Evolutionary conservation across 192 early-diverging fungal genomes (phyloP), one percentile per base, ranked within the genome.

Genomic region (Hyaloraphidium curvatum): DNA sequence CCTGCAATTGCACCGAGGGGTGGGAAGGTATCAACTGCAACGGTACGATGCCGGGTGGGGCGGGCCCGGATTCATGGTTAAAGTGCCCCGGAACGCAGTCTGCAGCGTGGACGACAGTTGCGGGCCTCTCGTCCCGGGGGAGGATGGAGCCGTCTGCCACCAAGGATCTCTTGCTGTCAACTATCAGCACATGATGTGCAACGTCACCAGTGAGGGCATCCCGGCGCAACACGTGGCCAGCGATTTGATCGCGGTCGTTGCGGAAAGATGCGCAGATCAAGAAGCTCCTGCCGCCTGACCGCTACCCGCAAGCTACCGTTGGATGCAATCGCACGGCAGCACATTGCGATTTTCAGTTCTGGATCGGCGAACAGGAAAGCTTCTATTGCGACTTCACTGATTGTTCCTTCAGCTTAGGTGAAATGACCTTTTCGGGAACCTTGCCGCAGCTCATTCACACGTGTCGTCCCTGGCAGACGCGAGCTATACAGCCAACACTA

Each of bases 21-120:
- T 94, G 90, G 90, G 78, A 75, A 31, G 90, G 90, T 35, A 86
- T 87, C 61, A 94, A 94, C 60, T 94, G 90, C 72, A 94, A 94
- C 66, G 75, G 78, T 81, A 63, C 29, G 51, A 30, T 28, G 17
- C 16, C 5, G 33, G 16, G 11, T 19, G 31, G 27, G 1, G 3
- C 1, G 31, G n/a, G n/a, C n/a, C n/a, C n/a, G n/a, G n/a, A n/a
- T n/a, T n/a, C 43, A 11, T 25, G 23, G 7, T 25, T 22, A 11
- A 19, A 11, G 7, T 48, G 14, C 43, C 14, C 5, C 43, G 14
- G 16, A 17, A 58, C 31, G 23, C 43, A 67, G 60, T 71, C 7
- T 71, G 69, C 50, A 60, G 52, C 29, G 31, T 30, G 17, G 58
- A 71, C 43, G 54, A 55, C 28, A 62, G 43, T 11, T 71, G 69